Evolutionary conservation across 2,329 filamentous ascomycete species (phyloP).

Genomic region (Epichloe gansuensis): DNA sequence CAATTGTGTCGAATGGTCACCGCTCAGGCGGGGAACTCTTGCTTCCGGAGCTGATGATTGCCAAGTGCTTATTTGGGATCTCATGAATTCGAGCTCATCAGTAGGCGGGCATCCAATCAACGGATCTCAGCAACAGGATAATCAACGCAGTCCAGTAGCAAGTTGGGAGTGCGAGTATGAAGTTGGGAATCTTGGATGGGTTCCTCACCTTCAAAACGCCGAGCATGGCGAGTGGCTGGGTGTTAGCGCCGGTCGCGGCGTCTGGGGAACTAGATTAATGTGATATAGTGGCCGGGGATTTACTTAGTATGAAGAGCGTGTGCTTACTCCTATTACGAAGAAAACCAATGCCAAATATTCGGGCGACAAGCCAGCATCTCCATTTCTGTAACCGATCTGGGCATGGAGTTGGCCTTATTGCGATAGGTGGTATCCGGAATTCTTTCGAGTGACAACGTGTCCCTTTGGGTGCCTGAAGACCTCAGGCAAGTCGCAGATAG

Average conservation of each 20-base stretch:
- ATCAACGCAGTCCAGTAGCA: slow-evolving; percentile 53
- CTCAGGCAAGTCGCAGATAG: no score
- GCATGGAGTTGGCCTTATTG: no score
- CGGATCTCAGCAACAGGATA: slow-evolving; percentile 39
- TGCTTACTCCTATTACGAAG: background rate
- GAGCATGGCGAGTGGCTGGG: slow-evolving; percentile 76
- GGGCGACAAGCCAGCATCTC: background rate
- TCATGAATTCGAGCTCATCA: slow-evolving; percentile 51
- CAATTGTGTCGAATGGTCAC: slow-evolving; percentile 95
- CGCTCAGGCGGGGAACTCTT: slow-evolving; percentile 69
- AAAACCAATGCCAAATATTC: background rate
- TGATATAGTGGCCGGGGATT: slow-evolving; percentile 8
- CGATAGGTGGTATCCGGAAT: no score
- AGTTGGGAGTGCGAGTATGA: slow-evolving; percentile 82
- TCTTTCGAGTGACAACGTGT: no score
- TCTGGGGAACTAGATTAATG: slow-evolving; percentile 56
- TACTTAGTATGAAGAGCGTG: background rate
- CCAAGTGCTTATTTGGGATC: slow-evolving; percentile 85
- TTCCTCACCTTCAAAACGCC: slow-evolving; percentile 53
- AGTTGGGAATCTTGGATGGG: slow-evolving; percentile 75
- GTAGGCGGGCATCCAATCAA: slow-evolving; percentile 30
- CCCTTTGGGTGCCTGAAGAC: no score
- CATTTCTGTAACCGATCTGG: no score
- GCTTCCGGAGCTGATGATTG: slow-evolving; percentile 89
- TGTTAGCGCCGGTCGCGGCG: slow-evolving; percentile 64